A percentile compares a stretch with the other conserved stretches of the same genome.
Evolutionary conservation across 371 early-diverging fungal genomes (phyloP).

Genomic region (Umbelopsis sp.): DNA sequence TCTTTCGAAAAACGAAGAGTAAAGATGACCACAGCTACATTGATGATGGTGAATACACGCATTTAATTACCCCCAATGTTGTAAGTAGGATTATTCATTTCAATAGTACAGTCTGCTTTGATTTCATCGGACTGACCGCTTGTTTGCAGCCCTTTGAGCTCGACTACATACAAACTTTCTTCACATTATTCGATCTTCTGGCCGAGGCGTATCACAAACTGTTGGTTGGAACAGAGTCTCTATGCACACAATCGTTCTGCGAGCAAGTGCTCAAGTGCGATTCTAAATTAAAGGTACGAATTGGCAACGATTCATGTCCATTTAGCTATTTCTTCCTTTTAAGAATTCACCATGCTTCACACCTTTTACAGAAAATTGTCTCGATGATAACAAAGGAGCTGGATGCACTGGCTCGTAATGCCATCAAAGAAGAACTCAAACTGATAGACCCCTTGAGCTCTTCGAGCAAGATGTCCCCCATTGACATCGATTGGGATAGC

Average conservation of each 20-base stretch:
- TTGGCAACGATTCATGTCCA: neutral
- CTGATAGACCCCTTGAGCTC: conserved; percentile 53
- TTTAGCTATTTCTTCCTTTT: too few relatives aligned
- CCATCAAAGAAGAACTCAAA: conserved; percentile 57
- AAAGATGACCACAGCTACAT: conserved; percentile 43
- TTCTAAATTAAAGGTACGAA: conserved; percentile 52
- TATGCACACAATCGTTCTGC: conserved; percentile 51
- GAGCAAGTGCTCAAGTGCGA: conserved; percentile 63
- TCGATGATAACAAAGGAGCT: conserved; percentile 59
- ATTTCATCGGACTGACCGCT: neutral
- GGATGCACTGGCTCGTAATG: conserved; percentile 54
- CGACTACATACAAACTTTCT: conserved; percentile 61
- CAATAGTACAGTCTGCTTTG: conserved; percentile 9
- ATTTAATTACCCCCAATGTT: conserved; percentile 52
- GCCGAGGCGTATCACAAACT: conserved; percentile 53
- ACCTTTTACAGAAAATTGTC: conserved; percentile 47
- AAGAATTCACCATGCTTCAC: neutral
- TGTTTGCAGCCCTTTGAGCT: conserved; percentile 57
- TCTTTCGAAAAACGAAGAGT: conserved; percentile 54
- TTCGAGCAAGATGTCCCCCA: conserved; percentile 41
- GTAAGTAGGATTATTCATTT: conserved; percentile 31
- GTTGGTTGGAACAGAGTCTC: conserved; percentile 39
- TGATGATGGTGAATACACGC: conserved; percentile 49
- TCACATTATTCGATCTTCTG: conserved; percentile 52
- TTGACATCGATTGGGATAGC: conserved; percentile 47